phyloP scores from a whole-genome alignment of 148 eudicot species.

The Amaranthus hypochondriacus region DNA sequence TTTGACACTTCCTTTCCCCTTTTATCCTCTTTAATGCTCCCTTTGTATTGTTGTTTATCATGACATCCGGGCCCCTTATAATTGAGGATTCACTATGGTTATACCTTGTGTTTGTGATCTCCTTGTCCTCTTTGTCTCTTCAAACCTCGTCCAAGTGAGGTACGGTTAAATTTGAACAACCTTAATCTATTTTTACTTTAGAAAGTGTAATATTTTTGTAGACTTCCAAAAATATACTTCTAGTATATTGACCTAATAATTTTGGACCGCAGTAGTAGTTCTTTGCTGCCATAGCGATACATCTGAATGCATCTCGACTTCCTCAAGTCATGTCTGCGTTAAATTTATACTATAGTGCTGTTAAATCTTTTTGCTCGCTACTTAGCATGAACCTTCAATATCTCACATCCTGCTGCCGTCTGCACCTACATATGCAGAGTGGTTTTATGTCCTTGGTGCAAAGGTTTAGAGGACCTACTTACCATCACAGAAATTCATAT shows the following conservation, averaged over 20 bases:
- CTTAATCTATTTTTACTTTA: too few relatives aligned
- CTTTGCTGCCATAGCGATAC: too few relatives aligned
- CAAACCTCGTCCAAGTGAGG: not conserved
- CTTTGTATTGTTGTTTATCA: too few relatives aligned
- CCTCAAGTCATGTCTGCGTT: not conserved
- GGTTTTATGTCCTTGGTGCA: constrained; percentile 45
- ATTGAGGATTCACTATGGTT: not conserved
- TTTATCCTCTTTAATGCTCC: too few relatives aligned
- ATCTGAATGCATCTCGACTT: not conserved
- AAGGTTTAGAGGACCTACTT: constrained; percentile 72
- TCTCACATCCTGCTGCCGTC: not conserved
- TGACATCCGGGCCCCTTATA: too few relatives aligned
- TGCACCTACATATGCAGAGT: constrained; percentile 43
- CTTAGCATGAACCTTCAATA: not conserved
- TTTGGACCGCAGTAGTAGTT: too few relatives aligned
- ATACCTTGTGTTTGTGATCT: not conserved
- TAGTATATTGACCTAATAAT: too few relatives aligned
- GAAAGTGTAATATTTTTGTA: too few relatives aligned
- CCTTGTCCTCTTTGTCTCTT: not conserved
- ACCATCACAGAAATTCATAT: constrained; percentile 69
- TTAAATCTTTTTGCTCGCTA: not conserved
- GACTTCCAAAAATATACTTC: too few relatives aligned
- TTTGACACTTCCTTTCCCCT: too few relatives aligned
- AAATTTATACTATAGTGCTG: too few relatives aligned
- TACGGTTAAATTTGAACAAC: too few relatives aligned